Evolutionary conservation across 495 filamentous ascomycete genomes (phyloP), one percentile per base, ranked within the genome.

Genomic region (Neurospora sp.): DNA sequence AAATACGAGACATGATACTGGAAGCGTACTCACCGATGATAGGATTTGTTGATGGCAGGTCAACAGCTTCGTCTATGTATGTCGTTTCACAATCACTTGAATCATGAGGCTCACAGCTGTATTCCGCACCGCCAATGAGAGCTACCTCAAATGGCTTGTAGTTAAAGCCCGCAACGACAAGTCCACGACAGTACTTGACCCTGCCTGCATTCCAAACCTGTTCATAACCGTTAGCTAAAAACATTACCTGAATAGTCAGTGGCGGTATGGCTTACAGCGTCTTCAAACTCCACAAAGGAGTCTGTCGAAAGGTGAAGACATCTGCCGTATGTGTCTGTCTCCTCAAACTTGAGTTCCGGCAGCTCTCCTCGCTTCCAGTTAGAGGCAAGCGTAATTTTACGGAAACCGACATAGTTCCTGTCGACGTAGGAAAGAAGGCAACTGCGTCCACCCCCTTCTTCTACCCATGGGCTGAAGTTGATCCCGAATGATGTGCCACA

Each of bases 211-310:
- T 73, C 84, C 81, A 85, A 38, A 84, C 75, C 84, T 85, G 9
- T 8, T 12, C 7, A 5, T 9, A 14, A 8, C 53, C 27, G 38
- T 84, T 18, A 84, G 72, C 41, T 22, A 16, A 1, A 9, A 31
- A 0, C 14, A 35, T 10, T 59, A 11, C 5, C 5, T 6, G 2
- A 16, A 18, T 16, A 18, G 6, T 37, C 20, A 61, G 8, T 40
- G 5, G 20, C 71, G 20, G 18, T 5, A 9, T 35, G 22, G 68
- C 82, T 71, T 76, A 84, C 85, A 9, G 74, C 75, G 48, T 85
- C 77, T 71, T 86, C 85, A 78, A 84, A 86, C 73, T 81, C 81
- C 4, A 86, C 78, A 71, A 86, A 85, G 0, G 81, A 78, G 59
- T 86, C 83, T 8, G 79, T 77, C 3, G 83, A 80, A 20, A 85